Evolutionary conservation across 768 basidiomycete species (phyloP).

Genomic region (Lentinula aciculospora): DNA sequence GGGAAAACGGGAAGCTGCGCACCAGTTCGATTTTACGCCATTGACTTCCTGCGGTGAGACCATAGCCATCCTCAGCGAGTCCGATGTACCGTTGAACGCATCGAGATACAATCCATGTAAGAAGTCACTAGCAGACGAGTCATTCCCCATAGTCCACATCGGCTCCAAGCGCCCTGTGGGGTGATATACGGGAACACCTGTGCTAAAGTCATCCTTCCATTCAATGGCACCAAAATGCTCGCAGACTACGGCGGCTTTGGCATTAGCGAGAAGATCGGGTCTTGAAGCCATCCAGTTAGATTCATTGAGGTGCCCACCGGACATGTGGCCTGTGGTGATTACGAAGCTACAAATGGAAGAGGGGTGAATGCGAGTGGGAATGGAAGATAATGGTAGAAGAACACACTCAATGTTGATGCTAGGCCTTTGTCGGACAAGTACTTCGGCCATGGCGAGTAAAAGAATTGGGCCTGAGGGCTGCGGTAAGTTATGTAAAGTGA

Average conservation of each 20-base stretch:
- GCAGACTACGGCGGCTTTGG: conserved; percentile 23
- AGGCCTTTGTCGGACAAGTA: conserved; percentile 18
- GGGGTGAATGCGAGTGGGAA: neutral
- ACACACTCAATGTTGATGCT: conserved; percentile 23
- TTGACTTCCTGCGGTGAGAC: conserved; percentile 20
- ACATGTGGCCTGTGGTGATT: conserved; percentile 24
- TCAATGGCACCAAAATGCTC: conserved; percentile 26
- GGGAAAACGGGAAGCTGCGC: neutral
- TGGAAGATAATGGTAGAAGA: neutral
- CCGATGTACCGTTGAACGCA: conserved; percentile 21
- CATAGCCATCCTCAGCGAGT: conserved; percentile 22
- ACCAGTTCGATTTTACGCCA: conserved; percentile 17
- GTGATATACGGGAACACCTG: conserved; percentile 17
- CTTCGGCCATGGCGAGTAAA: conserved; percentile 23
- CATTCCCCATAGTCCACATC: conserved; percentile 28
- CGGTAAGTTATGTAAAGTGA: neutral
- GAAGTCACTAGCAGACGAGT: conserved; percentile 15
- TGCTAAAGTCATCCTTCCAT: conserved; percentile 21
- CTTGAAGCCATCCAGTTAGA: conserved; percentile 21
- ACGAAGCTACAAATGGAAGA: conserved; percentile 17
- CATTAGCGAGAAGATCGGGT: conserved; percentile 18
- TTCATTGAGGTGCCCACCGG: conserved; percentile 22
- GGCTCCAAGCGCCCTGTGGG: conserved; percentile 22
- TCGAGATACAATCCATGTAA: conserved; percentile 21
- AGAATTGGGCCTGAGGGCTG: conserved; percentile 20